Evolutionary conservation across 352 stramenopile genomes (phyloP), one percentile per base, ranked within the genome.

Genomic region (Pythium plurisporium): DNA sequence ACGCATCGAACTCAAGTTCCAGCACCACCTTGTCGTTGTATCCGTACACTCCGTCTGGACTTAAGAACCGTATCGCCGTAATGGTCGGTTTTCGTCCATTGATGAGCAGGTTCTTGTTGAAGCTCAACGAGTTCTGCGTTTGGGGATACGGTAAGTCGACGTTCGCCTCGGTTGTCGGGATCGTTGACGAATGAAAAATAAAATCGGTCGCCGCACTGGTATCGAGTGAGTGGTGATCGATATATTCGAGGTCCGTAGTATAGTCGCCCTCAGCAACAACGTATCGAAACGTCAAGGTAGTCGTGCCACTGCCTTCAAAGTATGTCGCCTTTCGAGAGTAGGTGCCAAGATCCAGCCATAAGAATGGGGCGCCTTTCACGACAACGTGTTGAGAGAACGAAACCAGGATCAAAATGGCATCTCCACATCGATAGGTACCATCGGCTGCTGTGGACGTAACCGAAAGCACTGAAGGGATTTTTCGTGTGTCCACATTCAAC

Each of bases 171-270:
- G 80, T 89, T 14, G 82, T 92, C 22, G 85, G 85, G 30, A 74
- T 79, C 2, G 82, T 89, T 15, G 85, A 82, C 3, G 75, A 46
- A 49, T 88, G 78, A 23, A 85, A 33, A 38, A 89, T 91, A 8
- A 62, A 63, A n/a, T 72, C 76, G 15, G 61, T 53, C 15, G 55
- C 56, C n/a, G 65, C 69, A 12, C 69, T 84, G 4, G 76, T 67
- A 37, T 94, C 81, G 8, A 94, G 72, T 14, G 82, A 94, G 55
- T 93, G 84, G 43, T 87, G 72, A 47, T 94, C 85, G 19, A 91
- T 73, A 52, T 94, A 94, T 37, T 91, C 78, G 40, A 92, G 70
- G 38, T 91, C 78, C 2, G 72, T 73, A 12, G 72, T 88, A 51
- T 87, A 91, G 53, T 94, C 85, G 19, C 67, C 67, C 42, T 93